Evolutionary conservation across 495 filamentous ascomycete genomes (phyloP).

Genomic region (Talaromyces adpressus): DNA sequence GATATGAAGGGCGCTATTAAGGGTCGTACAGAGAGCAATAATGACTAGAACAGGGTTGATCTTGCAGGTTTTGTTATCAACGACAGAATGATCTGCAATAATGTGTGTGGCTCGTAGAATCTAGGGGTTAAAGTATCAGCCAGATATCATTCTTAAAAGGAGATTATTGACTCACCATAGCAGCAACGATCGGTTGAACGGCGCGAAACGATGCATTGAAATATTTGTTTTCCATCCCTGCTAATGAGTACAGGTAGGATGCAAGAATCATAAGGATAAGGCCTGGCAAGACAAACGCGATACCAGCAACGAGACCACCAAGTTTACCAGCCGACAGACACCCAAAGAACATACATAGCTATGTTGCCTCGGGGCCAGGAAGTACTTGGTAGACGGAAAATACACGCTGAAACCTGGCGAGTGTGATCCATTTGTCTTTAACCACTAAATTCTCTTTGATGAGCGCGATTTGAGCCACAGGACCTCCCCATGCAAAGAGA

Average conservation of each 20-base stretch:
- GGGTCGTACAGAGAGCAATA: slow-evolving; percentile 24
- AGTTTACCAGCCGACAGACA: slow-evolving; percentile 25
- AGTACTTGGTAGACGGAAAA: slow-evolving; percentile 31
- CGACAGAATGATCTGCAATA: slow-evolving; percentile 24
- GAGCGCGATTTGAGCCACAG: slow-evolving; percentile 29
- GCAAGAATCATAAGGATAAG: slow-evolving; percentile 28
- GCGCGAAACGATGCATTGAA: slow-evolving; percentile 27
- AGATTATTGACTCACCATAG: slow-evolving; percentile 19
- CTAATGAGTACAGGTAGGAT: slow-evolving; percentile 24
- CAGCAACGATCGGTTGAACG: slow-evolving; percentile 28
- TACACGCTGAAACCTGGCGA: slow-evolving; percentile 27
- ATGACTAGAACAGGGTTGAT: slow-evolving; percentile 23
- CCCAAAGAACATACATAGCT: slow-evolving; percentile 33
- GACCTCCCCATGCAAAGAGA: slow-evolving; percentile 31
- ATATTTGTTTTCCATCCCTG: slow-evolving; percentile 23
- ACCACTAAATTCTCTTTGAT: slow-evolving; percentile 29
- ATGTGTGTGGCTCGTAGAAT: slow-evolving; percentile 26
- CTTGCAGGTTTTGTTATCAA: slow-evolving; percentile 20
- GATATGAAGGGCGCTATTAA: slow-evolving; percentile 26
- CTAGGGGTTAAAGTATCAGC: slow-evolving; percentile 8
- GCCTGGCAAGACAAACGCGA: slow-evolving; percentile 26
- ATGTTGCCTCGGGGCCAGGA: slow-evolving; percentile 27
- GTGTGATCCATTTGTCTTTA: slow-evolving; percentile 28
- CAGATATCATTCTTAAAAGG: not conserved
- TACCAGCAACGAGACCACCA: slow-evolving; percentile 26